Percentiles rank a stretch among this genome's conserved stretches.
These are phyloP conservation scores for Nakazawaea populi DNA, from an alignment of 805 yeast genomes.

Conservation along the genomic window DNA sequence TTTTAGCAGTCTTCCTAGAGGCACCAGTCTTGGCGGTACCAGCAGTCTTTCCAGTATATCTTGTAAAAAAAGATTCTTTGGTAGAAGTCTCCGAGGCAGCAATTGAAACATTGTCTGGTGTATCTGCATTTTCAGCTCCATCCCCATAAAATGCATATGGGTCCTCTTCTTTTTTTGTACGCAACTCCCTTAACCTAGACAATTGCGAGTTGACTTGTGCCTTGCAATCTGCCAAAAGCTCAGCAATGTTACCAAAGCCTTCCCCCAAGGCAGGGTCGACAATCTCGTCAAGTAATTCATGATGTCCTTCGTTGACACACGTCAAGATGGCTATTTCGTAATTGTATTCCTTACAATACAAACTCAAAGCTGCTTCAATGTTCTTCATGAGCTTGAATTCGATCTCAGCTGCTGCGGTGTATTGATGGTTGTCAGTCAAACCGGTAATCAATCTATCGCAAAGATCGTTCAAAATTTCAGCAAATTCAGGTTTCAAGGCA, in stretches of 20 bases:
- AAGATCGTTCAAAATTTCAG: slow-evolving; percentile 34
- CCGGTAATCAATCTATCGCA: slow-evolving; percentile 57
- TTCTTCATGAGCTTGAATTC: slow-evolving; percentile 57
- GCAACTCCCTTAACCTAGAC: slow-evolving; percentile 73
- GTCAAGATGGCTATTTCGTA: slow-evolving; percentile 74
- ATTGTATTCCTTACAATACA: slow-evolving; percentile 68
- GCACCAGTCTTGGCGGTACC: slow-evolving; percentile 98
- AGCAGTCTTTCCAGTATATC: slow-evolving; percentile 92
- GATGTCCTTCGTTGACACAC: slow-evolving; percentile 37
- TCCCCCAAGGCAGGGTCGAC: slow-evolving; percentile 77
- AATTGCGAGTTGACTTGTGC: slow-evolving; percentile 82
- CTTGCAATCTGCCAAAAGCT: slow-evolving; percentile 88
- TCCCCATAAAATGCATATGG: slow-evolving; percentile 81
- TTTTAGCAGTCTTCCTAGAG: slow-evolving; percentile 86
- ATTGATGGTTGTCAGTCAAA: slow-evolving; percentile 63
- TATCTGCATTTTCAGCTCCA: slow-evolving; percentile 54
- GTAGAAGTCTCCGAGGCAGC: slow-evolving; percentile 94
- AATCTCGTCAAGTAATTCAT: slow-evolving; percentile 46
- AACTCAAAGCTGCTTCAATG: slow-evolving; percentile 53
- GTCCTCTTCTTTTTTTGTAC: slow-evolving; percentile 77
- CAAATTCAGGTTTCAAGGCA: slow-evolving; percentile 35
- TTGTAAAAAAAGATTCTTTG: slow-evolving; percentile 86
- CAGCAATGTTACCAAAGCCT: slow-evolving; percentile 83
- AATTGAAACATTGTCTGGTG: slow-evolving; percentile 89
- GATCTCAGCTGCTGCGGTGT: slow-evolving; percentile 76